These are phyloP conservation scores for Calonectria pseudoreteaudii DNA, from an alignment of 2,329 filamentous ascomycete species.

Conservation along the genomic window DNA sequence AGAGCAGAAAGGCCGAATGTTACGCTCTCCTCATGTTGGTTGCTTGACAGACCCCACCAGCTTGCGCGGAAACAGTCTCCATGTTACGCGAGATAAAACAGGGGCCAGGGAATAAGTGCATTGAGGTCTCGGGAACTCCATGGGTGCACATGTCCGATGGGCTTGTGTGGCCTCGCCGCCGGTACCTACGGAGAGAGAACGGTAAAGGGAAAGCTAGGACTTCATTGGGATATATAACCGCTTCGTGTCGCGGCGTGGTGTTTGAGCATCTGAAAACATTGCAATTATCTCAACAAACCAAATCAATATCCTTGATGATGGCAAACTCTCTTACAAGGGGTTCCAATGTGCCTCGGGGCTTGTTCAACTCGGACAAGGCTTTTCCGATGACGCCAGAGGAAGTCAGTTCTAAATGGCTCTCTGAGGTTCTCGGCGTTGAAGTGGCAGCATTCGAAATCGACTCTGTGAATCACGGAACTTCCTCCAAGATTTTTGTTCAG, in stretches of 20 bases:
- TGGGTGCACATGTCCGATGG: neutral
- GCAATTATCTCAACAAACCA: neutral
- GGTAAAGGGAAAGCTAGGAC: neutral
- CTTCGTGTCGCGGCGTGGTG: neutral
- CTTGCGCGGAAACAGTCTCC: neutral
- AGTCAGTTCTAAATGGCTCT: conserved; percentile 17
- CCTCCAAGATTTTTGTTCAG: conserved; percentile 21
- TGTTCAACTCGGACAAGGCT: conserved; percentile 19
- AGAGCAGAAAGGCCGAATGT: neutral
- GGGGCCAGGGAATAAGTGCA: neutral
- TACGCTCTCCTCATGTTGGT: neutral
- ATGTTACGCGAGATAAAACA: neutral
- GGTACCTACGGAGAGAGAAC: neutral
- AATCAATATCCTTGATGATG: neutral
- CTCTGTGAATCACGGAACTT: conserved; percentile 9
- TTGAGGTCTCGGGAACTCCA: neutral
- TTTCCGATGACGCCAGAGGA: conserved; percentile 20
- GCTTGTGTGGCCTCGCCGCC: neutral
- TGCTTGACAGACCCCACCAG: neutral
- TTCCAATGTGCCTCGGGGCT: neutral
- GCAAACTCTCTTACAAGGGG: conserved; percentile 8
- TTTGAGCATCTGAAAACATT: neutral
- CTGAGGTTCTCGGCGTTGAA: conserved; percentile 6
- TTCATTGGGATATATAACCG: neutral
- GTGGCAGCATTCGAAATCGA: conserved; percentile 5